These are phyloP conservation scores for Kurtzmaniella fragi DNA, from an alignment of 805 yeast species.

Conservation along the genomic window DNA sequence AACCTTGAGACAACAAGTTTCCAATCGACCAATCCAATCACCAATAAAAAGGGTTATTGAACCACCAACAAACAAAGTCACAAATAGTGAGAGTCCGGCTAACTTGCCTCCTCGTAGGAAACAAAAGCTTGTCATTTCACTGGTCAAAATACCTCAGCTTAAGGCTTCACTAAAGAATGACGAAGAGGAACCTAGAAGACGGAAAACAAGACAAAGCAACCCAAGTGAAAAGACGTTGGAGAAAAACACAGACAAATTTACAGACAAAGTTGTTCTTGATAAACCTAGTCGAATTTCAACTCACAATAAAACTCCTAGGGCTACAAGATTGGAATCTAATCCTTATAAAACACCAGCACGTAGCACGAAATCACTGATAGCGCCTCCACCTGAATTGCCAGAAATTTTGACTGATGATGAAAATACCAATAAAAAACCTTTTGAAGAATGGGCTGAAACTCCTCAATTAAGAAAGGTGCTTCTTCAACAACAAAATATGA, in stretches of 20 bases:
- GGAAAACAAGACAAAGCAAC: constrained; percentile 3
- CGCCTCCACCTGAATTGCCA: constrained; percentile 19
- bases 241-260: background rate
- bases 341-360: constrained; percentile 10
- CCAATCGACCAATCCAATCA: constrained; percentile 7
- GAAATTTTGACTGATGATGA: constrained; percentile 40
- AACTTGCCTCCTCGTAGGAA: constrained; percentile 8
- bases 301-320: constrained; percentile 4
- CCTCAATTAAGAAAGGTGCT: constrained; percentile 27
- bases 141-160: constrained; percentile 1
- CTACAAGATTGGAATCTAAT: constrained; percentile 1
- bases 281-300: constrained; percentile 9
- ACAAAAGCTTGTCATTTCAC: background rate
- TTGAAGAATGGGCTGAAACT: constrained; percentile 37
- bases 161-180: background rate
- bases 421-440: constrained; percentile 15
- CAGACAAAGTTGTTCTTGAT: constrained; percentile 5
- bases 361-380: constrained; percentile 11
- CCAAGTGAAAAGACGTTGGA: background rate
- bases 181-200: constrained; percentile 2
- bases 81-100: background rate
- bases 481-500: constrained; percentile 31
- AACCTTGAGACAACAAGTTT: constrained; percentile 7
- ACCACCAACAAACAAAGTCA: background rate
- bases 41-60: constrained; percentile 9